A percentile compares a stretch with the other conserved stretches of the same genome.
Conservation (phyloP, 345 rosid genomes). For the Acer saccharum region DNA sequence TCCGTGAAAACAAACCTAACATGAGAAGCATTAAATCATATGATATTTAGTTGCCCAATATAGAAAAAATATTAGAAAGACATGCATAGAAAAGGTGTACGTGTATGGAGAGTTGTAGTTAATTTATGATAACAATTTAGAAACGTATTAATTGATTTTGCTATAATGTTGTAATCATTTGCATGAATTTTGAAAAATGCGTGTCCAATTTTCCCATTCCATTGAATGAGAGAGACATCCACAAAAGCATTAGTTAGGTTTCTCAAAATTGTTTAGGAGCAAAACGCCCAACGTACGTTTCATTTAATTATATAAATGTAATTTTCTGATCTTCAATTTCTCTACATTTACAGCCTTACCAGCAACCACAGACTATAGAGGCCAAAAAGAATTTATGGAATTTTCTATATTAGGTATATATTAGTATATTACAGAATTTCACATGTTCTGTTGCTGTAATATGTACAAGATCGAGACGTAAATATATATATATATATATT, state of each 20-base stretch:
- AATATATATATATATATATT: no score
- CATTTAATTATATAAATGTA: neutral
- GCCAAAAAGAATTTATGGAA: neutral
- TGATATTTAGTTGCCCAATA: neutral
- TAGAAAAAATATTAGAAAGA: neutral
- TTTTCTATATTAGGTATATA: neutral
- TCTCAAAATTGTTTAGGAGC: neutral
- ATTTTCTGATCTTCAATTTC: neutral
- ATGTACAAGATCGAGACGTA: no score
- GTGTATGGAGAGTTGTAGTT: neutral
- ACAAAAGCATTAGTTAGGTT: neutral
- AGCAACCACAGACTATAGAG: neutral
- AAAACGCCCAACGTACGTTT: neutral
- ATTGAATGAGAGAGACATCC: constrained; percentile 9
- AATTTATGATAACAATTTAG: neutral
- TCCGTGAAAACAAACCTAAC: constrained; percentile 8
- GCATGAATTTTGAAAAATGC: neutral
- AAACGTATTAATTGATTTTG: neutral
- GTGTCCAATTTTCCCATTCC: neutral
- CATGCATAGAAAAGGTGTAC: neutral
- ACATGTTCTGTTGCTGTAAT: no score
- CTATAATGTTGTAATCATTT: neutral
- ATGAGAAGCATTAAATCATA: constrained; percentile 6
- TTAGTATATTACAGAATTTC: neutral
- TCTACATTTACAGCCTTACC: neutral